phyloP scores from a whole-genome alignment of 2,329 filamentous ascomycete genomes.

The Monilinia polystroma region DNA sequence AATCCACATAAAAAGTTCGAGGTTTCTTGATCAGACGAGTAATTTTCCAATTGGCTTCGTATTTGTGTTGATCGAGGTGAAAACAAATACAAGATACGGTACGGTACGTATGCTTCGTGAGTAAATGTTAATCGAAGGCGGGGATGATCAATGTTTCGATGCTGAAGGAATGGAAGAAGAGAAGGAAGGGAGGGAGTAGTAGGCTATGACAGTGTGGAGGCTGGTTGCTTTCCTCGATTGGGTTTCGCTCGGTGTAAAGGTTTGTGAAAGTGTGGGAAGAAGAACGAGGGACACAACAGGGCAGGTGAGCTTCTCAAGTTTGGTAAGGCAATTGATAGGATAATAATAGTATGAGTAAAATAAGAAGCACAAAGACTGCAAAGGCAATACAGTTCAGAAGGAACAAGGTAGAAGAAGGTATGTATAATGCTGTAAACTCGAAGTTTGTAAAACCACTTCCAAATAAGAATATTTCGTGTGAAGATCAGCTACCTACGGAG shows the following conservation, averaged over 20 bases:
- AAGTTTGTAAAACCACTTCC: not conserved
- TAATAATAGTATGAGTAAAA: not conserved
- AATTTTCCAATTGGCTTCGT: conserved; percentile 4
- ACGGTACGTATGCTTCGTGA: not conserved
- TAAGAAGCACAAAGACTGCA: conserved; percentile 2
- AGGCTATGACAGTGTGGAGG: not conserved
- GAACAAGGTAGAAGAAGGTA: not conserved
- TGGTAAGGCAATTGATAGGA: conserved; percentile 21
- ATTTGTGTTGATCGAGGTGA: not conserved
- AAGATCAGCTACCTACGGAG: not conserved
- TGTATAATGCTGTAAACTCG: not conserved
- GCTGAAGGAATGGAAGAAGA: conserved; percentile 12
- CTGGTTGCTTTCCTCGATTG: conserved; percentile 8
- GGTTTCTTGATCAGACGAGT: not conserved
- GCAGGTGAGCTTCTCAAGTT: conserved; percentile 23
- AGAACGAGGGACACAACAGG: conserved; percentile 18
- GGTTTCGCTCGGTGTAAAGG: conserved; percentile 5
- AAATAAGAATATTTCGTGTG: not conserved
- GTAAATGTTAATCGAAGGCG: not conserved
- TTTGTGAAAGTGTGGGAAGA: conserved; percentile 18
- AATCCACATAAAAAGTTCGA: conserved; percentile 6
- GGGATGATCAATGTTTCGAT: conserved; percentile 6
- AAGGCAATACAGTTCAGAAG: not conserved
- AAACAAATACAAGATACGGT: not conserved
- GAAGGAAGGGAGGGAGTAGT: conserved; percentile 7